Percentiles rank a stretch among this genome's conserved stretches.
phyloP scores from a whole-genome alignment of 345 rosid species.

The Gossypium sturtianum region DNA sequence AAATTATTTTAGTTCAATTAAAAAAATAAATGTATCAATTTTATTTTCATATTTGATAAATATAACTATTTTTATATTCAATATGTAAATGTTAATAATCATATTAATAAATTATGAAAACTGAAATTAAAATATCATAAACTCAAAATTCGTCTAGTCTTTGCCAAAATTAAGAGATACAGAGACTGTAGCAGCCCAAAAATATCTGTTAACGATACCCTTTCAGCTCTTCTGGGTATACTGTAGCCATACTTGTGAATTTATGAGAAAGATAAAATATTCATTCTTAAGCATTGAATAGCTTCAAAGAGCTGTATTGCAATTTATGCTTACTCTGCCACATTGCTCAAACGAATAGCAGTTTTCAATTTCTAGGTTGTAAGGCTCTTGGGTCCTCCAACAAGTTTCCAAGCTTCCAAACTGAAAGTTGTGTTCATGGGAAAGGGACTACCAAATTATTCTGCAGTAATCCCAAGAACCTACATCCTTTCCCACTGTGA shows the following conservation, averaged over 20 bases:
- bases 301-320: not conserved
- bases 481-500: conserved; percentile 91
- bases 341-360: not conserved
- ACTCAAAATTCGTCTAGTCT: too few relatives aligned
- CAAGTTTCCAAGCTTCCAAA: conserved; percentile 77
- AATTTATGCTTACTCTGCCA: not conserved
- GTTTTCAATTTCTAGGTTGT: conserved; percentile 48
- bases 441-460: conserved; percentile 29
- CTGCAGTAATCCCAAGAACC: conserved; percentile 57
- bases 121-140: too few relatives aligned
- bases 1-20: too few relatives aligned
- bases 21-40: too few relatives aligned
- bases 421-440: conserved; percentile 57
- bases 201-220: not conserved
- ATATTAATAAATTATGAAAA: too few relatives aligned
- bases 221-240: not conserved
- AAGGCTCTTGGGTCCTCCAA: conserved; percentile 67
- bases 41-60: too few relatives aligned
- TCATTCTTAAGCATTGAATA: too few relatives aligned
- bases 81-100: too few relatives aligned
- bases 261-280: not conserved
- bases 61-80: too few relatives aligned
- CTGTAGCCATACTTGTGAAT: not conserved
- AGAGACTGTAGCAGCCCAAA: too few relatives aligned
- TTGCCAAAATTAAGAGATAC: too few relatives aligned